phyloP scores from a whole-genome alignment of 2,329 filamentous ascomycete species.

The Penicillium expansum region DNA sequence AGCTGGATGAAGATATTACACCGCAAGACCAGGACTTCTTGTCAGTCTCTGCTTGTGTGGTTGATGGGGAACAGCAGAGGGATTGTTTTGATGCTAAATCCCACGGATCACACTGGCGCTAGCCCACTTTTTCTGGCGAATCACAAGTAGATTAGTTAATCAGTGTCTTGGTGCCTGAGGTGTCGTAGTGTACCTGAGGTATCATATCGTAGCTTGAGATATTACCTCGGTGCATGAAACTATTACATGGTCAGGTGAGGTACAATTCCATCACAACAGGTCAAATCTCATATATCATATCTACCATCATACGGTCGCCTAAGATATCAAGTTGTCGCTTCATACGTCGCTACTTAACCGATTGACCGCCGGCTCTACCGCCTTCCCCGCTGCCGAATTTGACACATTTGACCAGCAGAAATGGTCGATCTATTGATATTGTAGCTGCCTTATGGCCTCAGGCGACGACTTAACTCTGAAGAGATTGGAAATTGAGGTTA shows the following conservation, averaged over 20 bases:
- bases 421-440: constrained; percentile 2
- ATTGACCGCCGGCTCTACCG: neutral
- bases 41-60: constrained; percentile 19
- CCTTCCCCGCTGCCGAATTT: neutral
- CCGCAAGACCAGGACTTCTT: constrained; percentile 15
- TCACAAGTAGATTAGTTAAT: constrained; percentile 52
- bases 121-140: constrained; percentile 17
- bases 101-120: constrained; percentile 27
- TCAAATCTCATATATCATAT: neutral
- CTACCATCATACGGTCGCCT: no score
- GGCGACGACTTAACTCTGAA: neutral
- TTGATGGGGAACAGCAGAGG: constrained; percentile 57
- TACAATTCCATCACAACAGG: neutral
- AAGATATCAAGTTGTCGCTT: neutral
- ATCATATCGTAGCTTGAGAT: neutral
- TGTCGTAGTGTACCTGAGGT: neutral
- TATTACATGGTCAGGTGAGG: neutral
- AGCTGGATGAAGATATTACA: neutral
- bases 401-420: neutral
- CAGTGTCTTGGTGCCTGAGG: constrained; percentile 16
- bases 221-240: neutral
- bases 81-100: constrained; percentile 60
- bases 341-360: neutral
- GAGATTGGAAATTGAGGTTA: neutral
- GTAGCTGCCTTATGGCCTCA: neutral